These are phyloP conservation scores for Penicillium antarcticum DNA, from an alignment of 495 filamentous ascomycete species.

Conservation along the genomic window DNA sequence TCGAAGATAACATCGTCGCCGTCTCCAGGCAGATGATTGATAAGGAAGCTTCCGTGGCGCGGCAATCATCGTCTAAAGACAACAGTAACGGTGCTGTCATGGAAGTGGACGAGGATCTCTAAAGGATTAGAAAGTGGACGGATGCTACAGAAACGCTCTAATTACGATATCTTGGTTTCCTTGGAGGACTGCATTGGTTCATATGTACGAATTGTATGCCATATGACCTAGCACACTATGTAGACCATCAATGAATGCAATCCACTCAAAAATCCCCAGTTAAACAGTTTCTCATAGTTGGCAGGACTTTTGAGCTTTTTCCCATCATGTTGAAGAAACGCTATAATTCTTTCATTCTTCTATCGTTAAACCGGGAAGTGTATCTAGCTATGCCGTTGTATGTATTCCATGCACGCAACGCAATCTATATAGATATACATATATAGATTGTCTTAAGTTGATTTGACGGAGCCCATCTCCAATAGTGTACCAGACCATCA, in stretches of 20 bases:
- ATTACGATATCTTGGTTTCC: conserved; percentile 18
- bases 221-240: background rate
- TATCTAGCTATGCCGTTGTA: background rate
- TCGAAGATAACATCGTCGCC: conserved; percentile 98
- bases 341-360: too few species aligned
- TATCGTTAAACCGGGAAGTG: too few species aligned
- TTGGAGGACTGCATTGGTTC: background rate
- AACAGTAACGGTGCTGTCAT: conserved; percentile 52
- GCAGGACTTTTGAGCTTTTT: too few species aligned
- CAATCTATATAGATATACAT: conserved; percentile 12
- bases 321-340: too few species aligned
- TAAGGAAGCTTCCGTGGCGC: conserved; percentile 81
- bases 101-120: conserved; percentile 61
- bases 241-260: conserved; percentile 4
- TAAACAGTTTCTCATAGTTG: too few species aligned
- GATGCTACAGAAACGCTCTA: conserved; percentile 21
- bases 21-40: conserved; percentile 98
- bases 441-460: conserved; percentile 8
- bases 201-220: background rate
- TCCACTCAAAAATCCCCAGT: background rate
- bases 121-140: conserved; percentile 25
- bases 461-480: conserved; percentile 7
- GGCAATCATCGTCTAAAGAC: conserved; percentile 47
- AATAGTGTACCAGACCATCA: background rate
- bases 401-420: conserved; percentile 8